Evolutionary conservation across 805 yeast species (phyloP).

Genomic region (Cyberlindnera nakhonratchasimensis): DNA sequence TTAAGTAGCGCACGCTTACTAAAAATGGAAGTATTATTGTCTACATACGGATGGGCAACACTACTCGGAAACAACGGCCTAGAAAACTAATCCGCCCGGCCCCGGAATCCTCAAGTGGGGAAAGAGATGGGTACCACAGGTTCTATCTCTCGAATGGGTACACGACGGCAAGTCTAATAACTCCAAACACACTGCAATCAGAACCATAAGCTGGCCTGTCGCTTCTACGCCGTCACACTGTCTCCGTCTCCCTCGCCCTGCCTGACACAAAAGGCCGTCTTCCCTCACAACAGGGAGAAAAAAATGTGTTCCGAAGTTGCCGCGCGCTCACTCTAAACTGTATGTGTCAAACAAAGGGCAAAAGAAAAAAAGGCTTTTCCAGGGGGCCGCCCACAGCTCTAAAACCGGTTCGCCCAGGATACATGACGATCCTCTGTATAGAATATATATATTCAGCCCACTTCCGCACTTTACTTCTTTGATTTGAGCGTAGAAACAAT

Average conservation of each 20-base stretch:
- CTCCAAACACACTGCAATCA: no score
- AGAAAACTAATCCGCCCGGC: no score
- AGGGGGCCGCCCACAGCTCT: constrained; percentile 14
- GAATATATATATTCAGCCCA: constrained; percentile 3
- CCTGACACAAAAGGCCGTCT: no score
- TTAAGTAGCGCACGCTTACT: neutral
- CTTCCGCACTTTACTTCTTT: neutral
- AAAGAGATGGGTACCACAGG: no score
- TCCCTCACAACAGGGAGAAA: no score
- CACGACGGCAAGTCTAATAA: no score
- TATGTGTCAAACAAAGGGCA: constrained; percentile 12
- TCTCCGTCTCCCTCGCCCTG: no score
- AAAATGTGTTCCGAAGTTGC: constrained; percentile 4
- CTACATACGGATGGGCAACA: neutral
- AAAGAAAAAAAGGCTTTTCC: neutral
- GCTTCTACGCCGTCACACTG: no score
- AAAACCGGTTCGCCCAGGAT: neutral
- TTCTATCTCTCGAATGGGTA: no score
- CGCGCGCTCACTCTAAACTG: no score
- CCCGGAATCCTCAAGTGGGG: no score
- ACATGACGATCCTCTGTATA: neutral
- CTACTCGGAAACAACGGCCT: constrained; percentile 1
- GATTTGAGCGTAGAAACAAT: neutral
- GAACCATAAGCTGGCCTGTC: no score
- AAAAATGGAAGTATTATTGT: neutral